A percentile compares a stretch with the other conserved stretches of the same genome.
These are phyloP conservation scores for Solanum hybrid DNA, from an alignment of 305 asterid species.

Conservation along the genomic window DNA sequence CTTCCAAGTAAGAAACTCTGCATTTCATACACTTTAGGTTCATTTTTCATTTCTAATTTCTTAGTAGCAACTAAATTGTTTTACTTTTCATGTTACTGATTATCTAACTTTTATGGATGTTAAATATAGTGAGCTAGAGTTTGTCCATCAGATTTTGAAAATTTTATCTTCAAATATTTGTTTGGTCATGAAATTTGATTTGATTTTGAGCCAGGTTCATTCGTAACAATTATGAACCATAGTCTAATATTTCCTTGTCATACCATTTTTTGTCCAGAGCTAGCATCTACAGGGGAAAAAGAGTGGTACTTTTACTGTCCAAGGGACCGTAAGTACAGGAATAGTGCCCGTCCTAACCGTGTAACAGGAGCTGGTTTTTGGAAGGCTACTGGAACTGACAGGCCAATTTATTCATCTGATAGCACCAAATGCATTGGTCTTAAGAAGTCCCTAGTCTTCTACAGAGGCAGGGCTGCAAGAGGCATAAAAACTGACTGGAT, in stretches of 20 bases:
- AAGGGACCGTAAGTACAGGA: conserved; percentile 78
- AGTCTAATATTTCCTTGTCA: not conserved
- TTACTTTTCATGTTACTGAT: not conserved
- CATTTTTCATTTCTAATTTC: not conserved
- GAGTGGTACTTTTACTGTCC: conserved; percentile 95
- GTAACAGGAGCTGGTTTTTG: conserved; percentile 86
- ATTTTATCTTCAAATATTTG: not conserved
- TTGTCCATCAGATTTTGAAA: not conserved
- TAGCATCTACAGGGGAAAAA: conserved; percentile 77
- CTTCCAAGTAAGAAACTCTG: conserved; percentile 58
- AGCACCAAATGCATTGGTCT: conserved; percentile 71
- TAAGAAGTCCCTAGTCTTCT: conserved; percentile 76
- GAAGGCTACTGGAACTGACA: conserved; percentile 89
- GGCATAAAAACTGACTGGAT: conserved; percentile 90
- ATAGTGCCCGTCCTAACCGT: conserved; percentile 77
- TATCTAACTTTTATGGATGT: not conserved
- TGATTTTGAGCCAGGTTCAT: not conserved
- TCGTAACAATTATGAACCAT: not conserved
- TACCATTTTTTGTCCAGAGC: conserved; percentile 21
- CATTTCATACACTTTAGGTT: not conserved
- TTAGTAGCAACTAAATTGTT: not conserved
- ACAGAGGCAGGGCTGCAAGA: conserved; percentile 80
- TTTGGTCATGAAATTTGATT: not conserved
- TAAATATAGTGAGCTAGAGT: not conserved
- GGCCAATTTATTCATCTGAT: conserved; percentile 69